Evolutionary conservation across 768 basidiomycete species (phyloP).

Genomic region (Ephemerocybe angulata): DNA sequence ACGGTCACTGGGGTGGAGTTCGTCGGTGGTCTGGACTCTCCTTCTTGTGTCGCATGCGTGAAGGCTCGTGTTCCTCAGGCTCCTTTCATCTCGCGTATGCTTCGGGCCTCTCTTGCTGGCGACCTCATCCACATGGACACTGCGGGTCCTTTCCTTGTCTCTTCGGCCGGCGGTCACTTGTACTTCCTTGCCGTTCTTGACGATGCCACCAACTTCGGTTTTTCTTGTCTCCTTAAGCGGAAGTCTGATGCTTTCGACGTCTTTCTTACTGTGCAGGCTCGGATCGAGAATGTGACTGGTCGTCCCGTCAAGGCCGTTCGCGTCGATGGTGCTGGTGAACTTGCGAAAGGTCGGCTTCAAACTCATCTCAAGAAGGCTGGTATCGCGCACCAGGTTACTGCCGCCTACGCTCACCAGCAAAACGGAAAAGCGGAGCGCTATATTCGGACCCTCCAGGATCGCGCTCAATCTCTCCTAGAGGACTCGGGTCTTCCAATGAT

Average conservation of each 20-base stretch:
- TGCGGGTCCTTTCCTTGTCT: no score
- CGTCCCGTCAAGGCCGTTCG: constrained; percentile 10
- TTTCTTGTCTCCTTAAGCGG: constrained; percentile 4
- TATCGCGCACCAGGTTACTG: no score
- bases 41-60: background rate
- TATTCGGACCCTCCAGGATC: constrained; percentile 24
- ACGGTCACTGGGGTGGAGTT: constrained; percentile 14
- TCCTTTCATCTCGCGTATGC: background rate
- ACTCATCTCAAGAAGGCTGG: constrained; percentile 12
- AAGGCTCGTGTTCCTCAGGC: background rate
- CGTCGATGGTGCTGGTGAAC: constrained; percentile 18
- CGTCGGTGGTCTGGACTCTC: background rate
- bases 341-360: constrained; percentile 2
- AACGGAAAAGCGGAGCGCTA: constrained; percentile 29
- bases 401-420: no score
- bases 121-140: constrained; percentile 24
- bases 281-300: constrained; percentile 7
- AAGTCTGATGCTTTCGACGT: constrained; percentile 9
- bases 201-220: no score
- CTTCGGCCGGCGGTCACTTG: constrained; percentile 8
- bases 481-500: constrained; percentile 18
- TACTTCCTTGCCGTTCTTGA: constrained; percentile 18
- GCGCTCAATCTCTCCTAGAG: constrained; percentile 19
- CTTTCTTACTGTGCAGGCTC: background rate
- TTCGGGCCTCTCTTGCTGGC: constrained; percentile 9